Base-by-base conservation (phyloP, 2,329 filamentous ascomycete species). In the Diaporthe citrichinensis region DNA sequence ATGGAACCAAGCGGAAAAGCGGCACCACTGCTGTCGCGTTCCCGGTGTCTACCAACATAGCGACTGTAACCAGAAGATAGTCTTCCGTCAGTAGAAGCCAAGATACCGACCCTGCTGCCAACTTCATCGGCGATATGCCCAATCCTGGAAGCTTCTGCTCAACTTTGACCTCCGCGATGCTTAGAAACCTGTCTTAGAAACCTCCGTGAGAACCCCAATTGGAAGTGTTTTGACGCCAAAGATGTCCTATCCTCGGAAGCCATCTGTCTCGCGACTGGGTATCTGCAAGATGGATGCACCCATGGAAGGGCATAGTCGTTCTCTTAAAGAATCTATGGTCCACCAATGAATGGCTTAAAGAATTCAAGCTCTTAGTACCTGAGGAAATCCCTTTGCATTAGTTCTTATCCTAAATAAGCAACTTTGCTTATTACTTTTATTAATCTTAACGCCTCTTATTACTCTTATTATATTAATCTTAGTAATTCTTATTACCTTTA, bases 311-410 rank as follows among this genome's bases (percentile, higher is more conserved):
- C 12, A 49, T 2, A 31, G 20, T 1, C 9, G 12, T 34, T 10
- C 9, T 8, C 12, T 61, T 3, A 9, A 17, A n/a, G 2, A 36
- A 8, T 9, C 3, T 3, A 10, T n/a, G 25, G 44, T 67, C 62
- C 62, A 67, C 62, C 44, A 67, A 67, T 67, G 31, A 25, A 36
- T 34, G 10, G 12, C n/a, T n/a, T n/a, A n/a, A n/a, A n/a, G n/a
- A n/a, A n/a, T n/a, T n/a, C n/a, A n/a, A n/a, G n/a, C n/a, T n/a
- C n/a, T n/a, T n/a, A n/a, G n/a, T n/a, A n/a, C n/a, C n/a, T n/a
- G n/a, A n/a, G n/a, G n/a, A n/a, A n/a, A n/a, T n/a, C n/a, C n/a
- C n/a, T n/a, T n/a, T n/a, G n/a, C n/a, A n/a, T n/a, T n/a, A n/a
- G n/a, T n/a, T n/a, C n/a, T n/a, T n/a, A n/a, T n/a, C n/a, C n/a